Percentiles rank a stretch among this genome's conserved stretches.
Evolutionary conservation across 306 rosid genomes (phyloP).

Genomic region (Albizia julibrissin): DNA sequence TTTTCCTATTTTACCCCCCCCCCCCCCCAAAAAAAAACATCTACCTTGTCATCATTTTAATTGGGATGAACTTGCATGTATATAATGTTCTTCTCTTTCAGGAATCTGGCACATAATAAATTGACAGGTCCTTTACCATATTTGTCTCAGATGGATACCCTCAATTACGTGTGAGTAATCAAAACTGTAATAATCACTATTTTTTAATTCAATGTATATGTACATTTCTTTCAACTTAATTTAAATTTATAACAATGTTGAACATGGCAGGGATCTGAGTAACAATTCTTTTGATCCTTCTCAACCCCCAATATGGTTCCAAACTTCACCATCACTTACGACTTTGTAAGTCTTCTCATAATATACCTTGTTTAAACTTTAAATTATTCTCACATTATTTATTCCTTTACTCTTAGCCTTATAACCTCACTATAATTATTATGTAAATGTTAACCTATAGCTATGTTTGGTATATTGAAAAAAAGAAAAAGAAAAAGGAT

Average conservation of each 20-base stretch:
- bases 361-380: background rate
- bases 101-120: constrained; percentile 71
- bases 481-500: too few species aligned
- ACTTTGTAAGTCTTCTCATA: constrained; percentile 69
- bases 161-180: constrained; percentile 81
- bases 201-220: constrained; percentile 18
- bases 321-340: constrained; percentile 63
- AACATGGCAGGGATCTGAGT: constrained; percentile 73
- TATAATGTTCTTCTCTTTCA: constrained; percentile 44
- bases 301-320: constrained; percentile 78
- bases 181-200: background rate
- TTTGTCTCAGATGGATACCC: constrained; percentile 63
- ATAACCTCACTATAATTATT: background rate
- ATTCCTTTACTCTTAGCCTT: background rate
- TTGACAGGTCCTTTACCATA: constrained; percentile 74
- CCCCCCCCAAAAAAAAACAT: background rate
- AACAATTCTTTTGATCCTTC: constrained; percentile 74
- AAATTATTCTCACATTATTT: background rate
- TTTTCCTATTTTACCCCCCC: background rate
- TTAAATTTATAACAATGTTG: constrained; percentile 21
- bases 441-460: background rate
- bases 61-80: background rate
- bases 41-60: background rate
- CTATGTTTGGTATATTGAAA: background rate
- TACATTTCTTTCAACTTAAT: constrained; percentile 1